Evolutionary conservation across 1,284 basidiomycete genomes (phyloP), one percentile per base, ranked within the genome.

Genomic region (Malassezia brasiliensis): DNA sequence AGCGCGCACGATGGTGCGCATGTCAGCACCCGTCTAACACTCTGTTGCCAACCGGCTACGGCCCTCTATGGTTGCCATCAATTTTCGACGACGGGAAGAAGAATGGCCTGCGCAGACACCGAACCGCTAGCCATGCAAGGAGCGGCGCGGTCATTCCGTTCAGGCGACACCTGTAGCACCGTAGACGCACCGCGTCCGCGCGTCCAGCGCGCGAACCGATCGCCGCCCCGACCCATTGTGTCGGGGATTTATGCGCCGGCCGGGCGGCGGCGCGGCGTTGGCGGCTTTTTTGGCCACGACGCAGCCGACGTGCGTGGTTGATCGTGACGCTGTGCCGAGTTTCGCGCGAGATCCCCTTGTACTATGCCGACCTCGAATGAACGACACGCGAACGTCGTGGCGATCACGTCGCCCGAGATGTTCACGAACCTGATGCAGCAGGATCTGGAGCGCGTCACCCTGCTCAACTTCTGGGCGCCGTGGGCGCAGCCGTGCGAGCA

Each of bases 391-490:
- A 72, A 68, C 52, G 57, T 66, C 30, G 59, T 67, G 36, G 53
- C 66, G 46, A 72, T 76, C 51, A 68, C 61, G 44, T 72, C 66
- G 52, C 68, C 68, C 31, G 69, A 73, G 50, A 66, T 68, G 38
- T 74, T 74, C 30, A 64, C 62, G 39, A 45, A 56, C 44, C 25
- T 64, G 17, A 68, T 71, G 70, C 62, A 68, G 53, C 51, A 60
- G 36, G 71, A 74, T 54, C 55, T 74, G 30, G 62, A 58, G 12
- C 64, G 70, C 6, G 64, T 74, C 19, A 65, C 69, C 20, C 57
- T 74, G 30, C 68, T 74, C 55, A 74, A 74, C 61, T 74, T 74
- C 50, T 72, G 69, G 65, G 72, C 72, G 31, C 65, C 69, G 2
- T 74, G 72, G 72, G 72, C 72, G 4, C 68, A 72, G 49, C 72